Evolutionary conservation across 2,329 filamentous ascomycete species (phyloP), one percentile per base, ranked within the genome.

Genomic region (Penicillium sp.): DNA sequence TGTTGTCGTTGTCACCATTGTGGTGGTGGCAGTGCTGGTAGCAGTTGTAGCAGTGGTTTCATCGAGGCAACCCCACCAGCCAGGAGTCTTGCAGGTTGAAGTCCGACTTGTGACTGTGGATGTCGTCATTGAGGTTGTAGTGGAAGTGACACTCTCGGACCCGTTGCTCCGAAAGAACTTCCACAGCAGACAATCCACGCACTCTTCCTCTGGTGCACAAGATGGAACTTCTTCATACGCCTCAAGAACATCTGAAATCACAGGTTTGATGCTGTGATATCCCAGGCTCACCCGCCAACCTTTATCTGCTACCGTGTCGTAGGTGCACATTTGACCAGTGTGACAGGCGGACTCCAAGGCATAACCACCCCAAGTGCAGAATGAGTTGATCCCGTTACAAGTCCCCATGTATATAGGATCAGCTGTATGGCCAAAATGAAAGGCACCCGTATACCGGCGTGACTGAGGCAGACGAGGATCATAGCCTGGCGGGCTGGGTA

Each of bases 101-200:
- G 92, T 96, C 40, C 91, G 82, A 1, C n/a, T 18, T 43, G 87
- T 92, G 47, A 82, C 75, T 3, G 85, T 88, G 14, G 68, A 82
- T 3, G 84, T 85, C 2, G 81, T 81, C 1, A 83, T 81, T 1
- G 82, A 83, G 0, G 82, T 81, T 3, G 77, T 79, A 1, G 84
- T 79, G 0, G 71, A 80, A 0, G 86, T 86, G 0, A 86, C 91
- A 1, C 81, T 83, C 59, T 92, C 88, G 1, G 90, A 94, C 24
- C 89, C 89, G 70, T 97, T 97, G 71, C 92, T 96, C 73, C 92
- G 88, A 68, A 91, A 95, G 80, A 92, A 96, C 68, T 96, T 95
- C 94, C 94, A 97, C 51, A 88, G 87, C 54, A 85, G 90, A 68
- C 93, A 97, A 71, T 99, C 94, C 34, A 89, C 86, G 70, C 94